Base-by-base conservation (phyloP, 441 rosid species). In the Monsonia emarginata region DNA sequence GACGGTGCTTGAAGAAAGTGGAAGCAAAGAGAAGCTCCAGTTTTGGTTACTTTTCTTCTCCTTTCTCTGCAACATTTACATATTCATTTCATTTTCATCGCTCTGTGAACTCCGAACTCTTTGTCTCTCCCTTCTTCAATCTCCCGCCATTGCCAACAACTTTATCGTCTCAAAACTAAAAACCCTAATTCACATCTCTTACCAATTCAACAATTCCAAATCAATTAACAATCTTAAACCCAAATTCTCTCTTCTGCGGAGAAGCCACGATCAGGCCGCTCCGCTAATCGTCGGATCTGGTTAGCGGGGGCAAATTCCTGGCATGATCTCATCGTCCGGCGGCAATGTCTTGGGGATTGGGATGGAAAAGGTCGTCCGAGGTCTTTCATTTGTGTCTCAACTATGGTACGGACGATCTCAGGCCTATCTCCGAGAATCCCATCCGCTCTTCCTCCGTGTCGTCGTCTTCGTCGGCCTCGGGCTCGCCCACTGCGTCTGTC, bases 361-460 rank as follows among this genome's bases (percentile, higher is more conserved):
- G 98, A 30, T 93, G 98, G 98, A 90, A 90, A 76, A 80, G 97
- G 57, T 80, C 97, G 2, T 82, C 86, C 74, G 97, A 93, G 81
- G 77, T 74, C 76, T 90, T 90, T 81, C 91, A 84, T 34, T 65
- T 93, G 19, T 80, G 79, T 8, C 89, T 93, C 46, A 74, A 79
- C 0, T 93, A 90, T 69, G 96, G 97, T 3, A 75, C 81, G 0
- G 97, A 90, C 68, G 89, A 87, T 64, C 79, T 78, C n/a, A 77
- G 71, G 66, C 28, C 62, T 38, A 13, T n/a, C 54, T 46, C 3
- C 32, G 89, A 85, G 21, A 85, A 80, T 74, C 80, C 78, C 14
- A 74, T 75, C 65, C 87, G 81, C 3, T 65, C 83, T 0, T 77
- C 71, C 11, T 28, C 38, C 28, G 24, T 65, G 0, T 67, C 79